A percentile compares a stretch with the other conserved stretches of the same genome.
Conservation (phyloP, 108 stramenopile species). For the Stephanodiscus minutulus region DNA sequence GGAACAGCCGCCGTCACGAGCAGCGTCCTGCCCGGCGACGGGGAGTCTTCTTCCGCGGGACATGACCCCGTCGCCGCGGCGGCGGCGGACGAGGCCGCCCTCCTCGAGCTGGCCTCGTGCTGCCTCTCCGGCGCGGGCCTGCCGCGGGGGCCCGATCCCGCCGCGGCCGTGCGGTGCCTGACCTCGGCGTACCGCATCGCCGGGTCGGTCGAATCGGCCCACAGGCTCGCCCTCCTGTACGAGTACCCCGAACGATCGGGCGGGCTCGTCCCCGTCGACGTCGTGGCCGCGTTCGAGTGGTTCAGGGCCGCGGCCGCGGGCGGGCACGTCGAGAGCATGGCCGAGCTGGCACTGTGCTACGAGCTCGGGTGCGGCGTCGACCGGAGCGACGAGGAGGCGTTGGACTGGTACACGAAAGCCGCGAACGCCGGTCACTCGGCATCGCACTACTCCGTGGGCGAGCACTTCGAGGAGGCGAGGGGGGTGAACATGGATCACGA, state of each 20-base stretch:
- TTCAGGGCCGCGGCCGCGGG: conserved; percentile 72
- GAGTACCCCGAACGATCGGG: conserved; percentile 71
- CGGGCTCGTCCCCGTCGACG: conserved; percentile 66
- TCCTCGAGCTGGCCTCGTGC: conserved; percentile 62
- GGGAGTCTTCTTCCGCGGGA: conserved; percentile 1
- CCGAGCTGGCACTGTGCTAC: conserved; percentile 83
- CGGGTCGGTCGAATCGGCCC: conserved; percentile 66
- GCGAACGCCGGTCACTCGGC: conserved; percentile 72
- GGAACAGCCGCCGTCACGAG: conserved; percentile 8
- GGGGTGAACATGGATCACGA: conserved; percentile 76
- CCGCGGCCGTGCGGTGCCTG: conserved; percentile 70
- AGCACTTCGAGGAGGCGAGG: conserved; percentile 84
- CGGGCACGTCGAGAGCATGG: conserved; percentile 84
- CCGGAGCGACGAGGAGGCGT: conserved; percentile 72
- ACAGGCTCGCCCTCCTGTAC: conserved; percentile 73
- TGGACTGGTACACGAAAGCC: conserved; percentile 89
- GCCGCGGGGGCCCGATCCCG: conserved; percentile 15
- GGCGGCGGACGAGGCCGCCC: conserved; percentile 52
- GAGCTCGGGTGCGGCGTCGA: conserved; percentile 84
- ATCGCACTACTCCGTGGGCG: conserved; percentile 79
- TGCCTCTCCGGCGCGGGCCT: conserved; percentile 69
- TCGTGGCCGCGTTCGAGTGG: conserved; percentile 82
- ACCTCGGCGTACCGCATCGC: conserved; percentile 67
- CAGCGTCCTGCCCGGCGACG: conserved; percentile 24
- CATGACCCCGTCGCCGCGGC: not conserved